These are phyloP conservation scores for Tubosaeta brunneosetosa DNA, from an alignment of 768 basidiomycete species.

Conservation along the genomic window DNA sequence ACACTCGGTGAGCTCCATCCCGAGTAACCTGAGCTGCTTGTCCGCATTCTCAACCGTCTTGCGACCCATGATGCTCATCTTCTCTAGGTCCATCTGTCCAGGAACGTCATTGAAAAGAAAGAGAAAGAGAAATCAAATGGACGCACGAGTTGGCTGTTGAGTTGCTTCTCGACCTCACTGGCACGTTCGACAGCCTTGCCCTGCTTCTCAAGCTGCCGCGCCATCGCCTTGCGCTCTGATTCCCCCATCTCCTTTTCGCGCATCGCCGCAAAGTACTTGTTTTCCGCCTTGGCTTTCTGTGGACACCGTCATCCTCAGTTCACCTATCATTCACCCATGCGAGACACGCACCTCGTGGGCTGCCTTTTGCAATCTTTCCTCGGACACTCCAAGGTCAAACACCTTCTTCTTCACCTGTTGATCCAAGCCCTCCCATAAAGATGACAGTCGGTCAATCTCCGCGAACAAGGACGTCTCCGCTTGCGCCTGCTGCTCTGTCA, in stretches of 20 bases:
- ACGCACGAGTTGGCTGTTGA: slow-evolving; percentile 58
- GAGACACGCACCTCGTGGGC: slow-evolving; percentile 58
- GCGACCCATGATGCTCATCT: slow-evolving; percentile 36
- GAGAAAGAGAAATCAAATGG: neutral
- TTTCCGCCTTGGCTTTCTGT: slow-evolving; percentile 94
- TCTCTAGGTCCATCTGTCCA: slow-evolving; percentile 40
- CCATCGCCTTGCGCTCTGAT: slow-evolving; percentile 62
- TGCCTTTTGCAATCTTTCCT: slow-evolving; percentile 65
- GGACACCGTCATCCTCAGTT: neutral
- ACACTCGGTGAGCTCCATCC: slow-evolving; percentile 32
- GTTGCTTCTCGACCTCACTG: slow-evolving; percentile 56
- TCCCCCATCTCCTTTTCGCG: slow-evolving; percentile 83
- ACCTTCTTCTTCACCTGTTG: slow-evolving; percentile 79
- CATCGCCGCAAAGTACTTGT: slow-evolving; percentile 90
- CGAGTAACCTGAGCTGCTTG: slow-evolving; percentile 26
- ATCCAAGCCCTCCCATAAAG: slow-evolving; percentile 83
- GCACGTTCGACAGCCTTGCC: slow-evolving; percentile 61
- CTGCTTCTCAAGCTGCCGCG: slow-evolving; percentile 55
- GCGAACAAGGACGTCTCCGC: slow-evolving; percentile 72
- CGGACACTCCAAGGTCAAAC: slow-evolving; percentile 69
- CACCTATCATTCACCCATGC: neutral
- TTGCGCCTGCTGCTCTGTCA: slow-evolving; percentile 59
- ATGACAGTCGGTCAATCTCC: slow-evolving; percentile 82
- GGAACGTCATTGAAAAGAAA: neutral
- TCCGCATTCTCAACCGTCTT: slow-evolving; percentile 27